A percentile compares a stretch with the other conserved stretches of the same genome.
Evolutionary conservation across 257 asterid genomes (phyloP).

Genomic region (Solanum appendiculatum): DNA sequence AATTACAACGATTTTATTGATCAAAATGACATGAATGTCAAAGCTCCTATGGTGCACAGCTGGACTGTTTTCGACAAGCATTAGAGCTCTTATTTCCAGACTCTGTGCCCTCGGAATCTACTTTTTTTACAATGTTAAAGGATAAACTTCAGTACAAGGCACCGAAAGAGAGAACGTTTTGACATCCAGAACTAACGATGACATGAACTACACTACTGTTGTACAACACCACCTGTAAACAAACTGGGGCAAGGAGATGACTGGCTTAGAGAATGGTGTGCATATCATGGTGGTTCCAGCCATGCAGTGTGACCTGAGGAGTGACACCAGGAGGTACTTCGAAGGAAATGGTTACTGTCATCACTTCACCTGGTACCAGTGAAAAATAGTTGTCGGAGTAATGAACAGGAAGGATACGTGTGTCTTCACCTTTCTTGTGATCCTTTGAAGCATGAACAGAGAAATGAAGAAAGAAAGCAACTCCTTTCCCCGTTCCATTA

Average conservation of each 20-base stretch:
- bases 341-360: constrained; percentile 51
- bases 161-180: neutral
- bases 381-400: constrained; percentile 94
- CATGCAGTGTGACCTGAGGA: constrained; percentile 45
- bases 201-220: neutral
- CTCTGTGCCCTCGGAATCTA: neutral
- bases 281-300: constrained; percentile 59
- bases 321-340: constrained; percentile 55
- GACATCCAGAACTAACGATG: neutral
- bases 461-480: constrained; percentile 76
- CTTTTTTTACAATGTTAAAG: neutral
- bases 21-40: neutral
- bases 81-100: neutral
- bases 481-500: constrained; percentile 55
- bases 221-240: neutral
- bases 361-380: constrained; percentile 82
- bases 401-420: constrained; percentile 82
- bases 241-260: neutral
- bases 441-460: constrained; percentile 59
- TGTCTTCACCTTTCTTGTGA: constrained; percentile 36
- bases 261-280: constrained; percentile 20
- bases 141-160: neutral
- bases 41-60: neutral
- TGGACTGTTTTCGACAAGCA: neutral
- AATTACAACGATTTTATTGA: neutral